Base-by-base conservation (phyloP, 441 rosid genomes). In the Croton setiger region DNA sequence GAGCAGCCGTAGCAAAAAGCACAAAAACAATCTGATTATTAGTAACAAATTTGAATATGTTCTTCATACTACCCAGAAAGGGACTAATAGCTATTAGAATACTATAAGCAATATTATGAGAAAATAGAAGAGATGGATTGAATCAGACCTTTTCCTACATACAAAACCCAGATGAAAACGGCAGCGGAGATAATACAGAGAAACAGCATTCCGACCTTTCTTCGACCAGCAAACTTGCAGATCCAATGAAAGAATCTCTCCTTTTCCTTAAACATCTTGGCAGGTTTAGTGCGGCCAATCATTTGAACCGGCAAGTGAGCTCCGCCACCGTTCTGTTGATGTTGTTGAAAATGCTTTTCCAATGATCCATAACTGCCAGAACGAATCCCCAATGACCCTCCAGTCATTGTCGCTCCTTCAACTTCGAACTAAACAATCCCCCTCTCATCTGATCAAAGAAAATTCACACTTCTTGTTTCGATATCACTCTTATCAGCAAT, bases 331-430 rank as follows among this genome's bases (percentile, higher is more conserved):
- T 92, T 84, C 61, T 83, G 91, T 65, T 82, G 80, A 73, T 81
- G 82, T n/a, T 74, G 81, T 80, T 86, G 74, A 23, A 53, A 45
- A 18, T 67, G 67, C 72, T 74, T 90, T 74, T 90, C 97, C 89
- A 92, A 84, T 70, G 94, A 90, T 63, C 97, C 97, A 83, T 87
- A 88, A 83, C 99, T 94, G 72, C 96, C 83, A 68, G 97, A 87
- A 60, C 97, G 96, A 75, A 92, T 86, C 62, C 98, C 98, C 86
- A 90, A 79, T 74, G 88, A 84, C 80, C 84, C 86, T 53, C 94
- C 94, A 74, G 78, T 90, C 96, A 90, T 92, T 79, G 72, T 75
- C 78, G 76, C 74, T 74, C 79, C 72, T 64, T 69, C 72, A 69
- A 73, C 74, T 69, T 69, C 70, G 67, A 56, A 67, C 72, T 64